Base-by-base conservation (phyloP, 129 eudicot genomes). In the Dittrichia graveolens region DNA sequence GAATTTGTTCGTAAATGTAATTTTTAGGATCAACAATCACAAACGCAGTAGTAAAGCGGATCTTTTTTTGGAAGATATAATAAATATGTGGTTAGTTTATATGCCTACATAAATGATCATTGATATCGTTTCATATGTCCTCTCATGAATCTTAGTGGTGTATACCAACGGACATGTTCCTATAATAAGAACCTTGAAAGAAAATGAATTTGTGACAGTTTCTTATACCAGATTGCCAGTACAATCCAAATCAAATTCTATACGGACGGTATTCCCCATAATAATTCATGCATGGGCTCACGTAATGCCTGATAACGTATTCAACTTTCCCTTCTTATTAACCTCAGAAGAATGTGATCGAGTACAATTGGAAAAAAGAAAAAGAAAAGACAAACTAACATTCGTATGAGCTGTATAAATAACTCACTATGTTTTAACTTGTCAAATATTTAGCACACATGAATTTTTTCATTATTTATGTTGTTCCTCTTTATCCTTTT, bases 321-420 rank as follows among this genome's bases (percentile, higher is more conserved):
- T 49, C 9, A 31, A 50, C 16, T 37, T 48, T 50, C 19, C 45
- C 60, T 18, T 13, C 24, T 38, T 18, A 42, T 44, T 18, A 16
- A n/a, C 16, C 37, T 64, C 45, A 67, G 73, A 68, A 52, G 48
- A 50, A 14, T 42, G 49, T 50, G 35, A 68, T 39, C 1, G n/a
- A 37, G 8, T 8, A 50, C 60, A 13, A 64, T 16, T 3, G 15
- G 31, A 24, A 24, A 24, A 24, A 24, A 24, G 31, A 24, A 24
- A 24, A 24, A 24, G 31, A 24, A 65, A 60, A 7, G 47, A 49
- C 58, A 14, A 49, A 39, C 44, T 5, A 49, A 34, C 55, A 35
- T 31, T 7, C 2, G 37, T 12, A 37, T 14, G 19, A 45, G 43
- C 35, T 24, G 2, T 24, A 24, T 24, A 24, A 24, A 24, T 24